These are phyloP conservation scores for Globisporangium megalacanthum DNA, from an alignment of 352 stramenopile species.

Conservation along the genomic window DNA sequence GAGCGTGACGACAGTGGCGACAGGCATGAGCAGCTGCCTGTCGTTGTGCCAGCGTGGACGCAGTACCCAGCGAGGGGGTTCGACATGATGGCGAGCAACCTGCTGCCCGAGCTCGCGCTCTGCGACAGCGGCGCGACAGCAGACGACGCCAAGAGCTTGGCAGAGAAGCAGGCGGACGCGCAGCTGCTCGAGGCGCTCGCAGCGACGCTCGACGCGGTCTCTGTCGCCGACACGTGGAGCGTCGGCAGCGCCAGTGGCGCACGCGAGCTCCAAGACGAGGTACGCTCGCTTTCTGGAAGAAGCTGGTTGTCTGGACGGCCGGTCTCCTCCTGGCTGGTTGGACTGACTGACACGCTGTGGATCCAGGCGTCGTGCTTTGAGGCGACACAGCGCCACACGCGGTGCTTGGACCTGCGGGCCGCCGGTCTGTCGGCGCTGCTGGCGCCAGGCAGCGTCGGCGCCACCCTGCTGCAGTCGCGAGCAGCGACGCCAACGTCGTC, in stretches of 20 bases:
- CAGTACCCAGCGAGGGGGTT: constrained; percentile 36
- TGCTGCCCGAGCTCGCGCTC: constrained; percentile 33
- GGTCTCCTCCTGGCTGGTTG: background rate
- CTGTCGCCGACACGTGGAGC: constrained; percentile 37
- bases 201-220: constrained; percentile 42
- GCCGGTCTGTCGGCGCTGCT: constrained; percentile 10
- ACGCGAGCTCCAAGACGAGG: constrained; percentile 18
- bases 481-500: constrained; percentile 1
- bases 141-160: constrained; percentile 30
- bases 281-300: constrained; percentile 3
- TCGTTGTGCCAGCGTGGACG: constrained; percentile 43
- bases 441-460: constrained; percentile 18
- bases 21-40: background rate
- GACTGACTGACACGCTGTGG: background rate
- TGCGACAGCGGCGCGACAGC: constrained; percentile 7
- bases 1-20: background rate
- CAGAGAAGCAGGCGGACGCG: constrained; percentile 34
- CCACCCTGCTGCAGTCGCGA: constrained; percentile 17
- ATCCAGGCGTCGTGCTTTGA: constrained; percentile 19
- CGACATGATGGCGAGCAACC: constrained; percentile 57
- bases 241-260: background rate
- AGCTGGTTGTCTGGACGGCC: no score
- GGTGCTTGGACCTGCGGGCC: constrained; percentile 10
- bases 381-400: constrained; percentile 11
- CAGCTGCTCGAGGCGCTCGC: constrained; percentile 37